Evolutionary conservation across 129 eudicot genomes (phyloP).

Genomic region (Logfia minima): DNA sequence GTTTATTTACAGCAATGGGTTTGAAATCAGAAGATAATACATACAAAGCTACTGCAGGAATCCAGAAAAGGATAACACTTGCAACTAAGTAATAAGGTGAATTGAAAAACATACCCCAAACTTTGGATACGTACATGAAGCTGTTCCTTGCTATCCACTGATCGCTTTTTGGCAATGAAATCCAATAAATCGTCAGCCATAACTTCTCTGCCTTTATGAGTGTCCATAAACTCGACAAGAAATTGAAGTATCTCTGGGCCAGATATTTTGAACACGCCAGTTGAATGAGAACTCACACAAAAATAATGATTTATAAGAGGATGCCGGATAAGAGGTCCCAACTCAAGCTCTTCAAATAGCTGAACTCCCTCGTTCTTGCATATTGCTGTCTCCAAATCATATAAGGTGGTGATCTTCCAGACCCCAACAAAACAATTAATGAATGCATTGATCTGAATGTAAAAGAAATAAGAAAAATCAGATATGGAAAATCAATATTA

Average conservation of each 20-base stretch:
- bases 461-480: background rate
- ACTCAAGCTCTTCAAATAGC: constrained; percentile 67
- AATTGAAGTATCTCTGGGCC: constrained; percentile 46
- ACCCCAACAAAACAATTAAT: constrained; percentile 79
- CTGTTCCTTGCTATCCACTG: constrained; percentile 46
- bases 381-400: constrained; percentile 65
- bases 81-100: constrained; percentile 6
- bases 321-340: constrained; percentile 77
- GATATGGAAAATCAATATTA: background rate
- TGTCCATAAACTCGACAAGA: constrained; percentile 48
- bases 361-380: constrained; percentile 76
- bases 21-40: background rate
- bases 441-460: constrained; percentile 61
- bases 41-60: background rate
- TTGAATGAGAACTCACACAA: constrained; percentile 49
- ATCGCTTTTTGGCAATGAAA: constrained; percentile 49
- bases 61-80: background rate
- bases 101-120: constrained; percentile 55
- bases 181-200: constrained; percentile 54
- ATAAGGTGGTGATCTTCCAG: constrained; percentile 66
- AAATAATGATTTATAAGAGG: constrained; percentile 74
- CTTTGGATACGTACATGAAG: constrained; percentile 74
- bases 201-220: constrained; percentile 35
- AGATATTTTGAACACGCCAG: constrained; percentile 48
- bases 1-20: background rate